Base-by-base conservation (phyloP, 768 basidiomycete species). In the Rhodotorula babjevae region DNA sequence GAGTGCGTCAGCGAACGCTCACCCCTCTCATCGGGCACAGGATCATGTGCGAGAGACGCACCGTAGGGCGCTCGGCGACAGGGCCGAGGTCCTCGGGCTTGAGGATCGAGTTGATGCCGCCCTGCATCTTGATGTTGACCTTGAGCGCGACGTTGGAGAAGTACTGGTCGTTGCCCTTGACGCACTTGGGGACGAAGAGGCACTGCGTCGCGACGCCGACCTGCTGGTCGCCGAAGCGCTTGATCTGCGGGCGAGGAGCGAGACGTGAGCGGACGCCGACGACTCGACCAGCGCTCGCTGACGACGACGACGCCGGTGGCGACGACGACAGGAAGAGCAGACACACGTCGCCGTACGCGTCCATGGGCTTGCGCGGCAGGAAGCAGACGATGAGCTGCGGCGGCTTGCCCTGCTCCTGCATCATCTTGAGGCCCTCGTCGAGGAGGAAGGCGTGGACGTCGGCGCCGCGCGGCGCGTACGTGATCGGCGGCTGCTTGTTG, bases 201-300 rank as follows among this genome's bases (percentile, higher is more conserved):
- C 73, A 75, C 65, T 77, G 76, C 33, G 76, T 74, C 18, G 76
- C 73, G 15, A 72, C 69, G 40, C 76, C 76, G 49, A 63, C 36
- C 23, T 55, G 49, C 36, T 69, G 40, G 63, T 77, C 76, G 6
- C 76, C 73, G n/a, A 72, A 61, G 2, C 50, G 55, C 65, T 76
- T 68, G 69, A 76, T 68, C n/a, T 50, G 49, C 49, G 49, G 23
- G 21, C 21, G 23, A 19, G 3, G 44, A 61, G 25, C 31, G 63
- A 49, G 44, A 21, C 11, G 40, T 59, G 10, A 59, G 40, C 36
- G 4, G 36, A n/a, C n/a, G n/a, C n/a, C n/a, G n/a, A n/a, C n/a
- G 36, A 36, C 36, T 36, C 36, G 36, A 36, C 36, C 5, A 36
- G 36, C n/a, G n/a, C n/a, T n/a, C n/a, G n/a, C n/a, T n/a, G 36